Percentiles rank a stretch among this genome's conserved stretches.
These are phyloP conservation scores for Mycena citricolor DNA, from an alignment of 1,284 basidiomycete species.

Conservation along the genomic window DNA sequence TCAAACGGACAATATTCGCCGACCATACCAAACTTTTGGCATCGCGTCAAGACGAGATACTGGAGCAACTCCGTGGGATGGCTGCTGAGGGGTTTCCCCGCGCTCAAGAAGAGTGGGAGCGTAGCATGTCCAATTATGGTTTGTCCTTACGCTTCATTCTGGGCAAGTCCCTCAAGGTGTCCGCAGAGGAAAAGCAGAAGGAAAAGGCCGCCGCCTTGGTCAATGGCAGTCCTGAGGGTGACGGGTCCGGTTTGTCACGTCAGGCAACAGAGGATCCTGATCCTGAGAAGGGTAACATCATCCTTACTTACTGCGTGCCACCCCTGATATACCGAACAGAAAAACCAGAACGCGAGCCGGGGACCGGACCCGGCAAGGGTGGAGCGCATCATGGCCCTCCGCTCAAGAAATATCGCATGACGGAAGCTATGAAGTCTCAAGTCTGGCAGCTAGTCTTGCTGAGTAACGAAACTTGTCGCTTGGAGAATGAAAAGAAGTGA, in stretches of 20 bases:
- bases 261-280: conserved; percentile 41
- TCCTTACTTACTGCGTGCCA: conserved; percentile 5
- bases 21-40: conserved; percentile 66
- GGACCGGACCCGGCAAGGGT: conserved; percentile 28
- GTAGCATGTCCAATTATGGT: conserved; percentile 56
- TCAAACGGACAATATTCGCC: conserved; percentile 73
- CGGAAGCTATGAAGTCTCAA: conserved; percentile 71
- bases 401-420: conserved; percentile 68
- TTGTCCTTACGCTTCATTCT: conserved; percentile 5
- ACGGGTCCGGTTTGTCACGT: conserved; percentile 39
- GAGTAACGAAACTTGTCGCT: conserved; percentile 75
- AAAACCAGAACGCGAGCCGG: conserved; percentile 30
- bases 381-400: conserved; percentile 52
- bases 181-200: conserved; percentile 55
- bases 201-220: conserved; percentile 49
- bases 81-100: conserved; percentile 64
- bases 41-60: conserved; percentile 61
- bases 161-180: conserved; percentile 3
- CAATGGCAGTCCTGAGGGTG: conserved; percentile 27
- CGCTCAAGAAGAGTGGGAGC: conserved; percentile 74
- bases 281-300: conserved; percentile 1
- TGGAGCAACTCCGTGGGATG: conserved; percentile 56
- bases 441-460: conserved; percentile 79
- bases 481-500: conserved; percentile 85
- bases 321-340: conserved; percentile 14